A percentile compares a stretch with the other conserved stretches of the same genome.
Conservation (phyloP, 2,329 filamentous ascomycete species). For the Drechslerella stenobrocha region DNA sequence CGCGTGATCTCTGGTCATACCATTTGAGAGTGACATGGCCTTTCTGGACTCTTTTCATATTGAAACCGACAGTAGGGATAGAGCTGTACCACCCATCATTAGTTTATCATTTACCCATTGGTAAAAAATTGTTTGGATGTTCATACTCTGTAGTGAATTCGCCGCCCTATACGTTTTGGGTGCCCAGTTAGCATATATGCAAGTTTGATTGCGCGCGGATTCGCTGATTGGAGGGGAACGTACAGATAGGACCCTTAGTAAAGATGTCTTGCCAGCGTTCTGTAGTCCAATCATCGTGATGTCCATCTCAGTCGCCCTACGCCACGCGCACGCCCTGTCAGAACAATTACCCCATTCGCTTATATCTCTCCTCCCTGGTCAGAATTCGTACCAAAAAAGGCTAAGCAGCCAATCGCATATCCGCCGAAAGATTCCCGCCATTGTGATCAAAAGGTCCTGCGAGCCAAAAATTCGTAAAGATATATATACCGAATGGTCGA, state of each 20-base stretch:
- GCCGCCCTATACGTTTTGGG: slow-evolving; percentile 69
- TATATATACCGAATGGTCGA: slow-evolving; percentile 34
- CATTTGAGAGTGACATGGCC: slow-evolving; percentile 98
- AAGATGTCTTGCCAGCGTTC: slow-evolving; percentile 95
- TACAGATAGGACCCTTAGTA: slow-evolving; percentile 92
- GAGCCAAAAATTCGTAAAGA: slow-evolving; percentile 23
- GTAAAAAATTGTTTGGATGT: slow-evolving; percentile 15
- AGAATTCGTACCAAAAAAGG: slow-evolving; percentile 81
- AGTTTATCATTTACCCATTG: slow-evolving; percentile 17
- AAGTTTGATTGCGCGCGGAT: slow-evolving; percentile 48
- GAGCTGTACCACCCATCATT: slow-evolving; percentile 66
- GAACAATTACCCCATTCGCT: slow-evolving; percentile 45
- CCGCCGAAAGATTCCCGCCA: slow-evolving; percentile 89
- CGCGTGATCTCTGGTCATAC: slow-evolving; percentile 56
- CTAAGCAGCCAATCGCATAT: slow-evolving; percentile 98
- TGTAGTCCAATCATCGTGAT: slow-evolving; percentile 98
- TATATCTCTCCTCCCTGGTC: slow-evolving; percentile 20
- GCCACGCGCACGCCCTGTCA: slow-evolving; percentile 50
- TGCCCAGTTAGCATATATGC: slow-evolving; percentile 55
- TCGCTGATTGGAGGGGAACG: slow-evolving; percentile 57
- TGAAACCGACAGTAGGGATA: slow-evolving; percentile 97
- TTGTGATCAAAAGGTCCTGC: slow-evolving; percentile 58
- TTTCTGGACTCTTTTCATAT: slow-evolving; percentile 97
- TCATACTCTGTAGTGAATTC: slow-evolving; percentile 98
- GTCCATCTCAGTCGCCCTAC: slow-evolving; percentile 98